These are phyloP conservation scores for Ganoderma lingzhi DNA, from an alignment of 1,284 basidiomycete species.

Conservation along the genomic window DNA sequence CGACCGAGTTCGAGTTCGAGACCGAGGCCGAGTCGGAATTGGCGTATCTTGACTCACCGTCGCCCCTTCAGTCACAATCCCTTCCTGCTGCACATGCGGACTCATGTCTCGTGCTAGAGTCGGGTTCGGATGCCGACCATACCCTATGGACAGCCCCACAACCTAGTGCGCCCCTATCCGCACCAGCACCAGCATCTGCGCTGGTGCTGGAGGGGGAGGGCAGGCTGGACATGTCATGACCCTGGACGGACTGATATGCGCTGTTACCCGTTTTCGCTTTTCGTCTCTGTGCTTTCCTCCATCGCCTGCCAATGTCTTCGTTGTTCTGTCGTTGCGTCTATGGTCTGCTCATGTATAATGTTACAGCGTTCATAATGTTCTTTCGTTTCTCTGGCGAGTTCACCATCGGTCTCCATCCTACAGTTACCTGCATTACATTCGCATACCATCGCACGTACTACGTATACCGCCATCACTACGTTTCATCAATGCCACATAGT, in stretches of 20 bases:
- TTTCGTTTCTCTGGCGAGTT: not conserved
- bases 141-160: conserved; percentile 12
- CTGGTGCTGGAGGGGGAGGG: conserved; percentile 2
- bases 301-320: not conserved
- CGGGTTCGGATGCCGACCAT: not conserved
- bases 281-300: not conserved
- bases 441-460: conserved; percentile 1
- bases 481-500: conserved; percentile 3
- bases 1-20: not conserved
- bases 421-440: not conserved
- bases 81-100: not conserved
- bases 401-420: not conserved
- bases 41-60: conserved; percentile 20
- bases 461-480: not conserved
- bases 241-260: not conserved
- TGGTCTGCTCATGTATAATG: conserved; percentile 20
- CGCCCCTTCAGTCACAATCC: not conserved
- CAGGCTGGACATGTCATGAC: conserved; percentile 9
- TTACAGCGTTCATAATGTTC: conserved; percentile 22
- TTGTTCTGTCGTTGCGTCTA: not conserved
- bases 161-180: not conserved
- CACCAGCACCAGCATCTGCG: not conserved
- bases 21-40: conserved; percentile 10
- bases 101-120: not conserved
- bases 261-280: not conserved